Evolutionary conservation across 768 basidiomycete species (phyloP).

Genomic region (Dentipellis sp.): DNA sequence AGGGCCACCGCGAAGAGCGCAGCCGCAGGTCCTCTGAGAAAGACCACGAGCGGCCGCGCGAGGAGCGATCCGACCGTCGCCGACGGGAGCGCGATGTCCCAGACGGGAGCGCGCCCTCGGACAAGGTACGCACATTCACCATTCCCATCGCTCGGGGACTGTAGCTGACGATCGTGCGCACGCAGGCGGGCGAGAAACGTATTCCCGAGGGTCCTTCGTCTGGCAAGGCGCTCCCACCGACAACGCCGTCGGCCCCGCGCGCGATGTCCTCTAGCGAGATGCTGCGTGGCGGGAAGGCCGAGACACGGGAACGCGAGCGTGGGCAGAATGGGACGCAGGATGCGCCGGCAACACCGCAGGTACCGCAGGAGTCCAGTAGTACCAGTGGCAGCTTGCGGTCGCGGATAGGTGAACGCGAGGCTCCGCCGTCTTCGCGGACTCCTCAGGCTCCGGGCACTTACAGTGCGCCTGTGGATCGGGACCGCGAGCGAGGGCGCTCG

Average conservation of each 20-base stretch:
- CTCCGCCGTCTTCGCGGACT: constrained; percentile 20
- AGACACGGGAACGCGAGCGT: constrained; percentile 13
- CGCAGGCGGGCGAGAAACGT: constrained; percentile 45
- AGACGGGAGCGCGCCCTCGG: constrained; percentile 44
- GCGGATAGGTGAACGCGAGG: constrained; percentile 56
- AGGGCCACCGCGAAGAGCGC: constrained; percentile 68
- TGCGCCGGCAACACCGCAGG: background rate
- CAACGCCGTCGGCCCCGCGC: constrained; percentile 61
- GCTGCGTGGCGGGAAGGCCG: constrained; percentile 32
- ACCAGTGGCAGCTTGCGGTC: constrained; percentile 41
- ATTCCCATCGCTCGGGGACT: background rate
- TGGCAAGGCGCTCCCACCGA: constrained; percentile 35
- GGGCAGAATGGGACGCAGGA: no score
- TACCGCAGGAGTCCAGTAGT: background rate
- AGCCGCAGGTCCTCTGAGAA: constrained; percentile 51
- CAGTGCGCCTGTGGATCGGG: background rate
- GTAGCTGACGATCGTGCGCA: background rate
- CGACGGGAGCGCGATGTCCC: constrained; percentile 50
- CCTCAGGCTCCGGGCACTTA: constrained; percentile 7
- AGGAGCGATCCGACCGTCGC: constrained; percentile 46
- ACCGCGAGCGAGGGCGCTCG: constrained; percentile 12
- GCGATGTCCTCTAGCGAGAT: constrained; percentile 51
- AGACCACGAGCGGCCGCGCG: constrained; percentile 51
- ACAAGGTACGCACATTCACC: constrained; percentile 38
- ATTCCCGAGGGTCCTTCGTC: constrained; percentile 38